Evolutionary conservation across 2,329 filamentous ascomycete species (phyloP), one percentile per base, ranked within the genome.

Genomic region (Fusarium clavum): DNA sequence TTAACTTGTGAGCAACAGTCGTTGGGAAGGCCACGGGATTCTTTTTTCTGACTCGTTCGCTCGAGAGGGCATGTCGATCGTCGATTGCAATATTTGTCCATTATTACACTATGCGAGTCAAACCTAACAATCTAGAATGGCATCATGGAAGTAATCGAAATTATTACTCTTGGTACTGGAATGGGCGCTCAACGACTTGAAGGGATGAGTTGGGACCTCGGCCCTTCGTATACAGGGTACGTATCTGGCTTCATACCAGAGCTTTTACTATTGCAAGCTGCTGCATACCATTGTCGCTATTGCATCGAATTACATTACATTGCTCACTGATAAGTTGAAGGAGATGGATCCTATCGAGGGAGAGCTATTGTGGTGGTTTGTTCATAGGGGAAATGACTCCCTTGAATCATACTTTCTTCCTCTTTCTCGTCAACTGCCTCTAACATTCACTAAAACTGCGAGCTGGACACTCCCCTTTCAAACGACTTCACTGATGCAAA

Each of bases 201-300:
- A 57, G 61, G 63, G 59, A 64, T 48, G 57, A 56, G 32, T 47
- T 41, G 22, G 51, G 51, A 55, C 57, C 46, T 61, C 14, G 48
- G 47, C 45, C 68, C 45, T 32, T 57, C 16, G 30, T 40, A 54
- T 40, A 32, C 44, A 46, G 51, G 27, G 52, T 49, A 30, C 29
- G 47, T 55, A 59, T 57, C 63, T 58, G 54, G 47, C 57, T 60
- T 52, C 70, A 69, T 73, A 46, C 70, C 70, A 73, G 67, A 61
- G 53, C n/a, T 10, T 66, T 41, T 44, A 38, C 34, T 48, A 53
- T 38, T 63, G 47, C 20, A 57, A 52, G 20, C 20, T 38, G 38
- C 47, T 52, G 14, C 69, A 71, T 72, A 57, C 69, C 69, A 63
- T 60, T 45, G 38, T 40, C 45, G 5, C 43, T 32, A 46, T 29